A percentile compares a stretch with the other conserved stretches of the same genome.
Conservation (phyloP, 805 yeast species). For the Yarrowia hollandica region DNA sequence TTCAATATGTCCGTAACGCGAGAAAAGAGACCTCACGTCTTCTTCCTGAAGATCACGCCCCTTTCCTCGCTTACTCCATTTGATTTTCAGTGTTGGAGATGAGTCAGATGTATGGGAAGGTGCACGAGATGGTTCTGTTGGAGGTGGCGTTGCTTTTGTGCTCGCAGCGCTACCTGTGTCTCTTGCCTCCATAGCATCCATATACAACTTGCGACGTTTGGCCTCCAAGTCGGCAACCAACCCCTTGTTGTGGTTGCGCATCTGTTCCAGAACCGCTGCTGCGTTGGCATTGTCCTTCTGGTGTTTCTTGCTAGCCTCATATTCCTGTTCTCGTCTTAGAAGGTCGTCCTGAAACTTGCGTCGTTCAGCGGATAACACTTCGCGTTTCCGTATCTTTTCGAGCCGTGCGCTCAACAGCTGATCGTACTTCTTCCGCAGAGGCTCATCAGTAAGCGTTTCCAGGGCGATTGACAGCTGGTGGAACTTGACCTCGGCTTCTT, state of each 20-base stretch:
- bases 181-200: conserved; percentile 26
- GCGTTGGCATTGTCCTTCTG: neutral
- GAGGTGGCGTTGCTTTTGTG: neutral
- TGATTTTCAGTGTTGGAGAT: conserved; percentile 2
- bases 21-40: conserved; percentile 8
- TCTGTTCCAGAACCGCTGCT: conserved; percentile 4
- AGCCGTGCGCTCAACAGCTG: conserved; percentile 29
- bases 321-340: conserved; percentile 34
- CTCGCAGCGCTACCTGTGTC: neutral
- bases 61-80: conserved; percentile 4
- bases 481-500: conserved; percentile 37
- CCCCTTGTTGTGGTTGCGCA: conserved; percentile 31
- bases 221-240: conserved; percentile 24
- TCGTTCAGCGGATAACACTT: conserved; percentile 31
- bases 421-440: conserved; percentile 34
- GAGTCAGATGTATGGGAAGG: neutral
- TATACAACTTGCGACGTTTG: conserved; percentile 32
- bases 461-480: conserved; percentile 35
- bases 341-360: conserved; percentile 35
- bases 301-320: conserved; percentile 7
- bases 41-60: conserved; percentile 11
- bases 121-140: neutral
- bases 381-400: conserved; percentile 27
- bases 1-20: conserved; percentile 20
- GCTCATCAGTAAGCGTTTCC: conserved; percentile 33